Percentiles rank a stretch among this genome's conserved stretches.
Evolutionary conservation across 495 filamentous ascomycete genomes (phyloP).

Genomic region (Annulohypoxylon stygium): DNA sequence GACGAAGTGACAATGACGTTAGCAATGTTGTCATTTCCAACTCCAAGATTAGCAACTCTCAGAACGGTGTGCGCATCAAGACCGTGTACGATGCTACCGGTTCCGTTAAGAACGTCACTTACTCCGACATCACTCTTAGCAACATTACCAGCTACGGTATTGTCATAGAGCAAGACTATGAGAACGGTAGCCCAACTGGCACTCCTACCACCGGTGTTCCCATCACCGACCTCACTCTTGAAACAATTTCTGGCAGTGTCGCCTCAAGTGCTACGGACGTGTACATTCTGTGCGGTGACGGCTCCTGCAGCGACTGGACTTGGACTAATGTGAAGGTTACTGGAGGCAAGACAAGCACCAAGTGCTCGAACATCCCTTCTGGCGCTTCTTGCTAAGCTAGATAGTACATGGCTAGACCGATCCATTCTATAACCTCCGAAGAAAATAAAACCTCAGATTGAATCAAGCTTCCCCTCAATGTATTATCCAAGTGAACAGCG

Average conservation of each 20-base stretch:
- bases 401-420: not conserved
- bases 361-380: constrained; percentile 60
- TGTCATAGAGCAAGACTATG: constrained; percentile 77
- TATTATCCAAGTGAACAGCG: not conserved
- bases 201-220: constrained; percentile 71
- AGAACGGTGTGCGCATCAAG: constrained; percentile 74
- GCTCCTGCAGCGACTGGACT: constrained; percentile 62
- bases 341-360: constrained; percentile 57
- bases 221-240: constrained; percentile 70
- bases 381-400: constrained; percentile 26
- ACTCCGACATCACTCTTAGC: constrained; percentile 69
- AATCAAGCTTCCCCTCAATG: not conserved
- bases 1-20: constrained; percentile 71
- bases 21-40: constrained; percentile 66
- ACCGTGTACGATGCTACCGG: constrained; percentile 70
- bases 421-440: not conserved
- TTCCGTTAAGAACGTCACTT: constrained; percentile 68
- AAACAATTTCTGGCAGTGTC: constrained; percentile 64
- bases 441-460: constrained; percentile 1
- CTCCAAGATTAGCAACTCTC: constrained; percentile 62
- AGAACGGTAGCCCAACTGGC: constrained; percentile 73
- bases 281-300: constrained; percentile 67
- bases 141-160: constrained; percentile 73
- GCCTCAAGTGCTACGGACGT: constrained; percentile 56
- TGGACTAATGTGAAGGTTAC: constrained; percentile 61